Conservation (phyloP, 78 protist genomes). For the Guillardia theta region DNA sequence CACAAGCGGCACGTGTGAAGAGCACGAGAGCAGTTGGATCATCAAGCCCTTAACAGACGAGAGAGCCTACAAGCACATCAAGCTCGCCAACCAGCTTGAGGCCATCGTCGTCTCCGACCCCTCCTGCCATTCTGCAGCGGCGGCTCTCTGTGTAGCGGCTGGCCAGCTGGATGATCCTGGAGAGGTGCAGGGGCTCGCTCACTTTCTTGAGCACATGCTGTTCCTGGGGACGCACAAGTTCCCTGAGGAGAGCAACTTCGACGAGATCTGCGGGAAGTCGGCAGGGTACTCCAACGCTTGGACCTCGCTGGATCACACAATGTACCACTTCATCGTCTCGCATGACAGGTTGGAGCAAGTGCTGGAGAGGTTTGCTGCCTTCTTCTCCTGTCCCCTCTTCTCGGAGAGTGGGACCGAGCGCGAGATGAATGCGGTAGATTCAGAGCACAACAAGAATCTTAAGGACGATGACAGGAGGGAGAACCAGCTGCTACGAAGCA, state of each 20-base stretch:
- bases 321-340: neutral
- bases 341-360: slow-evolving; percentile 37
- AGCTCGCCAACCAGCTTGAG: neutral
- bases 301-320: slow-evolving; percentile 18
- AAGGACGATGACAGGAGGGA: slow-evolving; percentile 34
- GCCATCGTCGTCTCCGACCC: neutral
- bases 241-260: slow-evolving; percentile 68
- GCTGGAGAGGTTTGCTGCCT: slow-evolving; percentile 67
- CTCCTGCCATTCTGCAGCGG: slow-evolving; percentile 40
- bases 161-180: slow-evolving; percentile 71
- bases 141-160: slow-evolving; percentile 57
- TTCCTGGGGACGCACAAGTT: slow-evolving; percentile 76
- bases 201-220: slow-evolving; percentile 79
- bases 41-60: no score
- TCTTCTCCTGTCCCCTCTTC: slow-evolving; percentile 78
- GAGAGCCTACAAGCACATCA: no score
- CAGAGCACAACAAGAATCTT: slow-evolving; percentile 60
- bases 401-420: slow-evolving; percentile 55
- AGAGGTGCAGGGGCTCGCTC: slow-evolving; percentile 74
- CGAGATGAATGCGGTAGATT: slow-evolving; percentile 62
- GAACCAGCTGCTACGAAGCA: slow-evolving; percentile 48
- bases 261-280: slow-evolving; percentile 55
- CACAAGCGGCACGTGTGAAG: no score
- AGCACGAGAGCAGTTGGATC: no score
- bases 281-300: slow-evolving; percentile 44